These are phyloP conservation scores for Phialemonium atrogriseum DNA, from an alignment of 2,329 filamentous ascomycete genomes.

Conservation along the genomic window DNA sequence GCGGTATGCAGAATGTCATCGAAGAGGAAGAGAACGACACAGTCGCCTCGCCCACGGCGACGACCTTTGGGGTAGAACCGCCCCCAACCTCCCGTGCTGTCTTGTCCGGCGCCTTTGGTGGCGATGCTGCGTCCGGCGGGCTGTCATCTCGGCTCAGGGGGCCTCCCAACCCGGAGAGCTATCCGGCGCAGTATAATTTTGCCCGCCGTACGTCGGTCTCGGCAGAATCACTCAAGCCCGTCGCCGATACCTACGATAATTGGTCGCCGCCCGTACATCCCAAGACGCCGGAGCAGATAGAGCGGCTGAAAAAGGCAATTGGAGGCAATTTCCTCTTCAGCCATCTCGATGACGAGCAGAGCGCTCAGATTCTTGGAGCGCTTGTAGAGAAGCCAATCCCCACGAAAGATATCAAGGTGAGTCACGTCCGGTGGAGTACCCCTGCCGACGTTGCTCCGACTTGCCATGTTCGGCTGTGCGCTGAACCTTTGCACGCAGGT, in stretches of 20 bases:
- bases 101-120: slow-evolving; percentile 47
- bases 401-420: slow-evolving; percentile 70
- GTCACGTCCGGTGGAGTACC: slow-evolving; percentile 6
- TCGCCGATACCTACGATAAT: slow-evolving; percentile 72
- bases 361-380: slow-evolving; percentile 76
- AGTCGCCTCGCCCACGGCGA: slow-evolving; percentile 65
- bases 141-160: slow-evolving; percentile 36
- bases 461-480: no score
- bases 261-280: slow-evolving; percentile 82
- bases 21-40: slow-evolving; percentile 78
- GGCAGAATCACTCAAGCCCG: slow-evolving; percentile 90
- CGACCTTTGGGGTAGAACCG: slow-evolving; percentile 41
- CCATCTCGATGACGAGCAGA: slow-evolving; percentile 91
- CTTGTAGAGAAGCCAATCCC: slow-evolving; percentile 93
- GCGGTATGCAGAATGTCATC: slow-evolving; percentile 48
- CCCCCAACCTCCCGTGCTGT: slow-evolving; percentile 37
- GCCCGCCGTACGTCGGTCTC: slow-evolving; percentile 91
- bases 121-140: slow-evolving; percentile 36
- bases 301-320: slow-evolving; percentile 72
- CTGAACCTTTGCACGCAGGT: no score
- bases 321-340: slow-evolving; percentile 88
- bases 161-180: slow-evolving; percentile 54
- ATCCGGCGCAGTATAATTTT: slow-evolving; percentile 91
- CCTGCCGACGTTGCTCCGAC: no score
- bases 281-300: slow-evolving; percentile 75